A percentile compares a stretch with the other conserved stretches of the same genome.
phyloP scores from a whole-genome alignment of 371 early-diverging fungal species.

The Haplosporangium sp. region DNA sequence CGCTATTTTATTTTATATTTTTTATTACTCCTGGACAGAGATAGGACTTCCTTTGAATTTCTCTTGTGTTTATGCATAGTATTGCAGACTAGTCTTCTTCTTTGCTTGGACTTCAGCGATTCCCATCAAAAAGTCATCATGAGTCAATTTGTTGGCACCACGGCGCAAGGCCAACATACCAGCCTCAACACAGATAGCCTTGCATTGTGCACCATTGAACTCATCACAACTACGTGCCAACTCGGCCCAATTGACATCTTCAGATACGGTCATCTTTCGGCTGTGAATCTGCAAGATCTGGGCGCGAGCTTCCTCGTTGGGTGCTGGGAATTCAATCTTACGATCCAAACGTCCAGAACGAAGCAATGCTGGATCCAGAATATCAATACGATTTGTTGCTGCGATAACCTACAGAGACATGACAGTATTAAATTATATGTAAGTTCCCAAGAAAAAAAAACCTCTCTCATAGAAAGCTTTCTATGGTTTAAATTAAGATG shows the following conservation, averaged over 20 bases:
- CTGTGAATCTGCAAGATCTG: constrained; percentile 99
- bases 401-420: constrained; percentile 89
- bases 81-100: constrained; percentile 99
- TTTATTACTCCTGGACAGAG: not conserved
- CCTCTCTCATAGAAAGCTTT: too few relatives aligned
- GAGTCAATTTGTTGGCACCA: constrained; percentile 90
- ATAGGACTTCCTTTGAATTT: not conserved
- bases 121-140: constrained; percentile 98
- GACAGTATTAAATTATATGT: too few relatives aligned
- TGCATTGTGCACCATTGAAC: constrained; percentile 99
- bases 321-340: constrained; percentile 99
- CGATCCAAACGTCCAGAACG: constrained; percentile 99
- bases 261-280: constrained; percentile 97
- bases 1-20: not conserved
- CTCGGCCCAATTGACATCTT: constrained; percentile 99
- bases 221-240: constrained; percentile 98
- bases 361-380: constrained; percentile 99
- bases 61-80: constrained; percentile 81
- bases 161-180: constrained; percentile 99
- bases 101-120: constrained; percentile 99
- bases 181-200: constrained; percentile 99
- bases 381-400: constrained; percentile 99
- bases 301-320: constrained; percentile 98
- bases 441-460: too few relatives aligned
- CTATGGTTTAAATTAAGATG: too few relatives aligned